Percentiles rank a stretch among this genome's conserved stretches.
Evolutionary conservation across 352 stramenopile species (phyloP).

Genomic region (Aphanomyces astaci): DNA sequence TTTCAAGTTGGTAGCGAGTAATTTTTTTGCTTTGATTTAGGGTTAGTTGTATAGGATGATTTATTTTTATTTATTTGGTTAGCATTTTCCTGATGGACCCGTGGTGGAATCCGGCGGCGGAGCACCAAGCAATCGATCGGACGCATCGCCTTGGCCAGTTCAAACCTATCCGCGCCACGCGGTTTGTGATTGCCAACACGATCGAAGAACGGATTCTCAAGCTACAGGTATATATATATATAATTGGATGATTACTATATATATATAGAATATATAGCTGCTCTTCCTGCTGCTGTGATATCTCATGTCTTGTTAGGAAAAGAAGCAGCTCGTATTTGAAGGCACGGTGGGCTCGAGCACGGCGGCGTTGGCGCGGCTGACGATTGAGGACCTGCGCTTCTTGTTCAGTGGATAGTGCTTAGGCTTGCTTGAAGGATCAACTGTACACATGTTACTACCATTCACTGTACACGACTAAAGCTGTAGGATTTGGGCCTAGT

Average conservation of each 20-base stretch:
- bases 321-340: constrained; percentile 97
- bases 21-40: too few relatives aligned
- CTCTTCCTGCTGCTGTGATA: too few relatives aligned
- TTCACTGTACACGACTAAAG: neutral
- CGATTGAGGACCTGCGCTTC: constrained; percentile 90
- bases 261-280: too few relatives aligned
- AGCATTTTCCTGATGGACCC: constrained; percentile 96
- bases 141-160: constrained; percentile 97
- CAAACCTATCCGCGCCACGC: constrained; percentile 93
- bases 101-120: constrained; percentile 97
- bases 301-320: too few relatives aligned
- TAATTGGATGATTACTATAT: too few relatives aligned
- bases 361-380: constrained; percentile 83
- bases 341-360: constrained; percentile 94
- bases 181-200: constrained; percentile 97
- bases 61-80: constrained; percentile 22
- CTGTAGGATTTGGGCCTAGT: too few relatives aligned
- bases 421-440: neutral
- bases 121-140: constrained; percentile 94
- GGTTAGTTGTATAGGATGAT: constrained; percentile 10
- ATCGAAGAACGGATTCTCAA: constrained; percentile 98
- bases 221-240: constrained; percentile 80
- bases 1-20: too few relatives aligned
- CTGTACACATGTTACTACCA: neutral
- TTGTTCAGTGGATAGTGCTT: constrained; percentile 56